These are phyloP conservation scores for Pseudozyma hubeiensis DNA, from an alignment of 1,284 basidiomycete genomes.

Conservation along the genomic window DNA sequence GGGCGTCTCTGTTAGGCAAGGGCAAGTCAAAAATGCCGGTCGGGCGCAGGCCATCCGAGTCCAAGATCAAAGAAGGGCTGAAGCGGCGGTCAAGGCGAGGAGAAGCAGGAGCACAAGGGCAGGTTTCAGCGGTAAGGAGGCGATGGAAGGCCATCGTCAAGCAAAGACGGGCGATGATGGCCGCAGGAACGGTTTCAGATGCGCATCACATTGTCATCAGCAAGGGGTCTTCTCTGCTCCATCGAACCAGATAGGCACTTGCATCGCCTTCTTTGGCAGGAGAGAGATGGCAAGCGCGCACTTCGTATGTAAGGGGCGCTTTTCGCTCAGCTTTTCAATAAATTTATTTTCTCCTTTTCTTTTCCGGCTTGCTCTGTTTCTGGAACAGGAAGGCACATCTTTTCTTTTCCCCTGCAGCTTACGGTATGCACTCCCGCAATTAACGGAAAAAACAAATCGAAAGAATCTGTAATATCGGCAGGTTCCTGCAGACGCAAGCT, in stretches of 20 bases:
- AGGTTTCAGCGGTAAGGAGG: slow-evolving; percentile 14
- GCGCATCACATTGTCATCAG: neutral
- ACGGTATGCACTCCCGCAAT: too few relatives aligned
- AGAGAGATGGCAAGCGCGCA: neutral
- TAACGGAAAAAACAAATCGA: too few relatives aligned
- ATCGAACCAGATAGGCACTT: too few relatives aligned
- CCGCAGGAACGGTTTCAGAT: neutral
- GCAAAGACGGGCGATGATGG: neutral
- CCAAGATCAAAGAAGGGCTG: neutral
- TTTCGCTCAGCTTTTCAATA: too few relatives aligned
- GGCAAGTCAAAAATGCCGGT: neutral
- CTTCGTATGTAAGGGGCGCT: slow-evolving; percentile 2
- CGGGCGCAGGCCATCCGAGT: neutral
- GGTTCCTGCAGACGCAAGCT: too few relatives aligned
- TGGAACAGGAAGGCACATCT: too few relatives aligned
- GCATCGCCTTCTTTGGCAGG: neutral
- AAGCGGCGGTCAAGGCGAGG: neutral
- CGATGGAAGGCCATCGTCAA: neutral
- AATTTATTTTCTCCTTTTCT: too few relatives aligned
- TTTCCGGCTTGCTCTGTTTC: too few relatives aligned
- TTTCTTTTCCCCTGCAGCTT: too few relatives aligned
- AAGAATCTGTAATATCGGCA: too few relatives aligned
- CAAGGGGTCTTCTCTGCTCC: neutral
- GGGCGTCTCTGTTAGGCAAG: neutral
- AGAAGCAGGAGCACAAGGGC: slow-evolving; percentile 3